Percentiles rank a stretch among this genome's conserved stretches.
phyloP scores from a whole-genome alignment of 2,329 filamentous ascomycete species.

The Diaporthe ilicicola region DNA sequence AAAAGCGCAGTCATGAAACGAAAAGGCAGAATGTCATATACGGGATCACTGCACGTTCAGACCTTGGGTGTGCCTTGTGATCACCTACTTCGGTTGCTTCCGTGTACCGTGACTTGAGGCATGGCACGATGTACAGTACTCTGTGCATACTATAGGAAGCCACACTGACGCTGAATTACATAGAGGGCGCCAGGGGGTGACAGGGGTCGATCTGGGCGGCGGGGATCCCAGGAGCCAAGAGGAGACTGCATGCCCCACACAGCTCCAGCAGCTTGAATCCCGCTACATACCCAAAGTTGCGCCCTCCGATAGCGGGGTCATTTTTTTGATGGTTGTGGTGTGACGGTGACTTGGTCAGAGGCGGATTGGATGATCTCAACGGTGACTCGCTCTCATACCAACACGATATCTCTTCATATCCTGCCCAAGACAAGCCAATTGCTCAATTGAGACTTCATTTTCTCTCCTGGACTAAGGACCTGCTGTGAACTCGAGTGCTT shows the following conservation, averaged over 20 bases:
- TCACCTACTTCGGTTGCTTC: too few relatives aligned
- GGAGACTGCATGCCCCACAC: not conserved
- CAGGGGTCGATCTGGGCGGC: not conserved
- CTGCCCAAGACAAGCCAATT: not conserved
- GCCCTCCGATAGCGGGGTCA: constrained; percentile 28
- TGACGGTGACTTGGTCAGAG: not conserved
- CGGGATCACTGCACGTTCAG: too few relatives aligned
- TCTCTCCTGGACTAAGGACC: not conserved
- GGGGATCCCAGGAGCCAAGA: constrained; percentile 1
- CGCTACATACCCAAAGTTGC: not conserved
- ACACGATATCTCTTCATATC: not conserved
- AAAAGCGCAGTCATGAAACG: too few relatives aligned
- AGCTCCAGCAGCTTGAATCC: not conserved
- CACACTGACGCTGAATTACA: not conserved
- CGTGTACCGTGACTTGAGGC: too few relatives aligned
- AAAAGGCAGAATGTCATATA: too few relatives aligned
- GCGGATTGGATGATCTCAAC: not conserved
- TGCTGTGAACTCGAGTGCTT: not conserved
- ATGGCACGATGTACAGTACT: too few relatives aligned
- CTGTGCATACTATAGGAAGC: too few relatives aligned
- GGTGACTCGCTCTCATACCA: not conserved
- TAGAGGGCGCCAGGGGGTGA: not conserved
- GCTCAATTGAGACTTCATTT: not conserved
- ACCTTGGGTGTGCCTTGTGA: too few relatives aligned
- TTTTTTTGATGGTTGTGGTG: constrained; percentile 23